Evolutionary conservation across 169 alveolate genomes (phyloP), one percentile per base, ranked within the genome.

Genomic region (Theileria annulata): DNA sequence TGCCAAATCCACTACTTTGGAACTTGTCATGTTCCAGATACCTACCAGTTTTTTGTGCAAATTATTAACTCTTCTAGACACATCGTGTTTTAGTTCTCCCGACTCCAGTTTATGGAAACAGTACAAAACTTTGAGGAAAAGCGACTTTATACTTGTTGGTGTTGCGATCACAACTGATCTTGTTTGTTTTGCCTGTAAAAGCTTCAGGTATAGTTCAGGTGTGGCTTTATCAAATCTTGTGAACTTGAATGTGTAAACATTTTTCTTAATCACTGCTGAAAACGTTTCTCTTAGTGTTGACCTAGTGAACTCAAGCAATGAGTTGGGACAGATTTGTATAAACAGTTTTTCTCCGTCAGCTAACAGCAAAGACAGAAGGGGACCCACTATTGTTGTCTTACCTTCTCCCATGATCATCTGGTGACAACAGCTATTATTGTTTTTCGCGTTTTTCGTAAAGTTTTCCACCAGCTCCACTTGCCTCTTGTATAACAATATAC

Each of bases 361-460:
- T 56, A 94, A 75, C 48, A 94, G 75, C 87, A 95, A 82, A 17
- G 96, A 91, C 71, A 95, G 83, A 47, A 91, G 80, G 21, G 94
- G 94, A 0, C 92, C 87, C 28, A 90, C 90, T 25, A 95, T 97
- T 0, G 97, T 95, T 28, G 98, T 95, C 90, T 95, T 95, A 15
- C 98, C 98, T 6, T 96, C 96, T 47, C 98, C 98, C 98, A 95
- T 95, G 42, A 95, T 93, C 96, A 94, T 94, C 87, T 95, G 98
- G 85, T 95, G 97, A 73, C 97, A 94, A 70, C 93, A 86, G 75
- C 96, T 91, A 60, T 71, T 77, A 37, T 93, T 95, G n/a, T 62
- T 82, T 64, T 72, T 77, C 60, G 89, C 90, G 63, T 85, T 67
- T 25, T 88, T 77, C 68, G 92, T 91, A 47, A 92, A 71, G 74